Evolutionary conservation across 2,329 filamentous ascomycete species (phyloP).

Genomic region (Curvularia spicifera): DNA sequence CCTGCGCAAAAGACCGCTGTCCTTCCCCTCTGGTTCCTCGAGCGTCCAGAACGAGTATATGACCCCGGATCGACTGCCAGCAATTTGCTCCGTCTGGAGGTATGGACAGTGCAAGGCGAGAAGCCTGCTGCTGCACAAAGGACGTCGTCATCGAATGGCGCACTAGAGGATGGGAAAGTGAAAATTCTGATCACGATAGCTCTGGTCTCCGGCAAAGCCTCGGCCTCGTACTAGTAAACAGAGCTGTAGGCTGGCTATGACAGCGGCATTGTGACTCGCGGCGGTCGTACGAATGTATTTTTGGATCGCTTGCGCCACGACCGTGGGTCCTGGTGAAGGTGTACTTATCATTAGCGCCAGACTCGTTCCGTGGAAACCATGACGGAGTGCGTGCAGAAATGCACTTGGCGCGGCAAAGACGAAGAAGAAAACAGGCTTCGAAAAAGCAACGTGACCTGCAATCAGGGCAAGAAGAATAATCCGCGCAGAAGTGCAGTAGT

Average conservation of each 20-base stretch:
- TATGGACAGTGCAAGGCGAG: neutral
- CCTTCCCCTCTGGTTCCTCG: slow-evolving; percentile 5
- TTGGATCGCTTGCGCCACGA: slow-evolving; percentile 1
- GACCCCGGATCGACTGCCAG: slow-evolving; percentile 2
- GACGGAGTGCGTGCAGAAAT: neutral
- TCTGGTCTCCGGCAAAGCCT: neutral
- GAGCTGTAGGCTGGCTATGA: neutral
- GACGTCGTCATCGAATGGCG: neutral
- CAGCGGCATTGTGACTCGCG: neutral
- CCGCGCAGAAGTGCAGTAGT: neutral
- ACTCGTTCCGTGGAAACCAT: neutral
- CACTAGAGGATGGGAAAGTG: neutral
- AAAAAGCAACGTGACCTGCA: neutral
- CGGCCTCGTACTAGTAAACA: neutral
- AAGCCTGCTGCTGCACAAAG: neutral
- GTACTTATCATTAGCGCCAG: neutral
- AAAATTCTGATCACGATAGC: neutral
- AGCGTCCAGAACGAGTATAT: neutral
- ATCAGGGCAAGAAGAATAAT: neutral
- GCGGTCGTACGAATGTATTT: slow-evolving; percentile 1
- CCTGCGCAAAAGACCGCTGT: slow-evolving; percentile 1
- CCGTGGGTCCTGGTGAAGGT: neutral
- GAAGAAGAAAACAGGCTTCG: neutral
- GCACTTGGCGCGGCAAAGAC: neutral
- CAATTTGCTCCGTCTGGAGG: neutral